phyloP scores from a whole-genome alignment of 1,284 basidiomycete genomes.

The Ceratobasidium sp. region DNA sequence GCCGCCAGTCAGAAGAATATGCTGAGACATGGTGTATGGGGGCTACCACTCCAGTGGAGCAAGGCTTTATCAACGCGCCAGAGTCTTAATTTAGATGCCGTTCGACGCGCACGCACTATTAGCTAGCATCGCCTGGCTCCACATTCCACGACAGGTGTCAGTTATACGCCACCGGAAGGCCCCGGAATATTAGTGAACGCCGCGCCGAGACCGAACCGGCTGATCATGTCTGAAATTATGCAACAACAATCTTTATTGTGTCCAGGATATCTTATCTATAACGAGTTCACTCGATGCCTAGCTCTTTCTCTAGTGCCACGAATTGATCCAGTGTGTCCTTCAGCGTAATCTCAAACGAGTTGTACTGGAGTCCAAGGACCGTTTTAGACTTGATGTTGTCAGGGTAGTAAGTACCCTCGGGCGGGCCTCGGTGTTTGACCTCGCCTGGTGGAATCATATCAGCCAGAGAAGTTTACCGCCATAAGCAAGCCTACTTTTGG shows the following conservation, averaged over 20 bases:
- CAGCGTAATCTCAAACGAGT: slow-evolving; percentile 34
- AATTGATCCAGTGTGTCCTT: slow-evolving; percentile 37
- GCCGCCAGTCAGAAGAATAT: slow-evolving; percentile 54
- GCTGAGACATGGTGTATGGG: slow-evolving; percentile 3
- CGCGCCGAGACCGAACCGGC: no score
- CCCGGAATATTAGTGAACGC: no score
- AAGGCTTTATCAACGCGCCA: no score
- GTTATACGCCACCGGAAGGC: no score
- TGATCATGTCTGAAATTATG: no score
- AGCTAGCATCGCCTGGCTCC: no score
- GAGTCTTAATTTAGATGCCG: no score
- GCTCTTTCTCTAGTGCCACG: slow-evolving; percentile 34
- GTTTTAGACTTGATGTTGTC: slow-evolving; percentile 39
- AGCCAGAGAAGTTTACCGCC: not conserved
- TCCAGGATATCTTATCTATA: no score
- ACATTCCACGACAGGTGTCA: no score
- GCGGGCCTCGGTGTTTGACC: slow-evolving; percentile 27
- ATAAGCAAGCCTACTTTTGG: slow-evolving; percentile 17
- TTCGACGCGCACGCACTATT: no score
- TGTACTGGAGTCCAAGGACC: slow-evolving; percentile 39
- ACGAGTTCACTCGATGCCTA: slow-evolving; percentile 9
- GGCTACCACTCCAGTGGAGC: no score
- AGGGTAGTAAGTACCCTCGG: slow-evolving; percentile 14
- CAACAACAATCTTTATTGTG: no score
- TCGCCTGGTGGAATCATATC: not conserved